Base-by-base conservation (phyloP, 2,329 filamentous ascomycete species). In the Nemania serpens region DNA sequence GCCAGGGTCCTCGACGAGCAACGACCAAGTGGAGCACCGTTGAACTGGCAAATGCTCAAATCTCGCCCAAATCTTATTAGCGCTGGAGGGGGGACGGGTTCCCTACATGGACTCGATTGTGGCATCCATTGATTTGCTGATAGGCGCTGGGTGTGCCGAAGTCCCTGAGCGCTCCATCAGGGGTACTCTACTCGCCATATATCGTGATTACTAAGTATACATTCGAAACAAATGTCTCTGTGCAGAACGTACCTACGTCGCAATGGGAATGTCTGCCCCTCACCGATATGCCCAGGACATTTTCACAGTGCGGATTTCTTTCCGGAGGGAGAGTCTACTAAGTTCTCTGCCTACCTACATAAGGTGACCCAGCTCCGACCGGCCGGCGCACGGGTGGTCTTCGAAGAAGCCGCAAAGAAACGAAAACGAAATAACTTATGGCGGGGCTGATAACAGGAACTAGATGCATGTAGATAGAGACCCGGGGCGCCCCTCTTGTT, bases 91-190 rank as follows among this genome's bases (percentile, higher is more conserved):
- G 18, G 12, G 15, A 63, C 63, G 67, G 68, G 25, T 29, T 3
- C 25, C 25, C 68, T 65, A 63, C 68, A 61, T 57, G 54, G 41
- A 67, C 60, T 62, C 65, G 64, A 60, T 61, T 66, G 60, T 66
- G 58, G 58, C 58, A 50, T 57, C 33, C 22, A n/a, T 25, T 59
- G 36, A 53, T 62, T 59, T 50, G 51, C 39, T 56, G 45, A 15
- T 33, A 47, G 29, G 48, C n/a, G 37, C 13, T 42, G 43, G 36
- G 34, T 20, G 34, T 41, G 20, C 43, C 33, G 51, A 47, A 45
- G 17, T 3, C 4, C 18, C 22, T 48, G n/a, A 42, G 33, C n/a
- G 52, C 37, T 13, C 37, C 48, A 18, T 48, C 17, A 12, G 33
- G 42, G 36, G n/a, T 20, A n/a, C n/a, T n/a, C 47, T 56, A 55